Conservation (phyloP, 257 asterid genomes). For the Vinca minor region DNA sequence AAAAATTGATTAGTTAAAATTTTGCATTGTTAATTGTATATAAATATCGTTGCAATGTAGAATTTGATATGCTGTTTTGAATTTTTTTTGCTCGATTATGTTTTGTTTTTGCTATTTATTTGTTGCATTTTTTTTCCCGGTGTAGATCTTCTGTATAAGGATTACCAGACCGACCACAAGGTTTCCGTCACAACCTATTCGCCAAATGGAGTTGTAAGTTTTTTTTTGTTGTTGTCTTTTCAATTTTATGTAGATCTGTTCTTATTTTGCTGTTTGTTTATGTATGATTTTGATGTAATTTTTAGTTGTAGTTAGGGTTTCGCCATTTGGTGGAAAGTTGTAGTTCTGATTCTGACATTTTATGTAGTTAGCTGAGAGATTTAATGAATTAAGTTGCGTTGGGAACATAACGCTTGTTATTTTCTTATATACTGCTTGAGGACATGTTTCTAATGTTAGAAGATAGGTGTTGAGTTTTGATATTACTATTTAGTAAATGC, state of each 20-base stretch:
- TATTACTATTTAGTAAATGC: neutral
- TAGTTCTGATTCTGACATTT: neutral
- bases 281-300: neutral
- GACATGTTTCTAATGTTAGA: neutral
- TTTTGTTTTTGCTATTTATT: neutral
- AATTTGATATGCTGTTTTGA: neutral
- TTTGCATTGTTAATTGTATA: neutral
- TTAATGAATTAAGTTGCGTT: neutral
- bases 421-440: neutral
- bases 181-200: constrained; percentile 47
- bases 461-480: neutral
- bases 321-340: neutral
- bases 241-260: neutral
- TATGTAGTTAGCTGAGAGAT: too few relatives aligned
- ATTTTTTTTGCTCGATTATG: neutral
- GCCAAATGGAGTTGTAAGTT: constrained; percentile 29
- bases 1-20: neutral
- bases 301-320: too few relatives aligned
- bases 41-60: neutral
- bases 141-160: constrained; percentile 7
- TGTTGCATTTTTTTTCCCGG: neutral
- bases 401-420: neutral
- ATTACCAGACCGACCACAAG: constrained; percentile 12
- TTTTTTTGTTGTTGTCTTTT: neutral
- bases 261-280: neutral